A percentile compares a stretch with the other conserved stretches of the same genome.
phyloP scores from a whole-genome alignment of 2,329 filamentous ascomycete species.

The Fusarium sp. region DNA sequence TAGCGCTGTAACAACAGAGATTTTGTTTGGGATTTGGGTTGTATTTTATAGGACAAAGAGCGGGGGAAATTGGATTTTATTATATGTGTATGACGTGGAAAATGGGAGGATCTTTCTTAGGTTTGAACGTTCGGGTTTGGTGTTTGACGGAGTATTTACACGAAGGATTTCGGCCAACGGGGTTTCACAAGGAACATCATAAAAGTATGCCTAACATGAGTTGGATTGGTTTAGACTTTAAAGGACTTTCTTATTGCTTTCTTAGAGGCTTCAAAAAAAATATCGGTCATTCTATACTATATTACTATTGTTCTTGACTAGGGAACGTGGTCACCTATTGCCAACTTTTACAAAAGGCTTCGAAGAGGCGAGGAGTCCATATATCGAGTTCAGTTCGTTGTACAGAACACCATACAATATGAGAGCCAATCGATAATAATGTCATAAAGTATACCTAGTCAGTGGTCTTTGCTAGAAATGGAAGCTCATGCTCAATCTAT shows the following conservation, averaged over 20 bases:
- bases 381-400: background rate
- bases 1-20: slow-evolving; percentile 4
- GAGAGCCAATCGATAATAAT: background rate
- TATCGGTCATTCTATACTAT: background rate
- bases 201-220: background rate
- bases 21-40: background rate
- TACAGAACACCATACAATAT: background rate
- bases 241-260: background rate
- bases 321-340: background rate
- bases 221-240: background rate
- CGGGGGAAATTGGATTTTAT: slow-evolving; percentile 13
- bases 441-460: background rate
- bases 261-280: background rate
- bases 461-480: background rate
- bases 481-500: slow-evolving; percentile 10
- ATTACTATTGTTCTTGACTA: background rate
- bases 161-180: background rate
- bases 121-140: slow-evolving; percentile 11
- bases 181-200: background rate
- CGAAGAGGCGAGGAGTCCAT: too few species aligned
- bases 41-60: slow-evolving; percentile 11
- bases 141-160: slow-evolving; percentile 22
- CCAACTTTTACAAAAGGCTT: background rate
- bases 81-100: slow-evolving; percentile 21
- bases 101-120: slow-evolving; percentile 14